Evolutionary conservation across 805 yeast species (phyloP), one percentile per base, ranked within the genome.

Genomic region (Brettanomyces bruxellensis): DNA sequence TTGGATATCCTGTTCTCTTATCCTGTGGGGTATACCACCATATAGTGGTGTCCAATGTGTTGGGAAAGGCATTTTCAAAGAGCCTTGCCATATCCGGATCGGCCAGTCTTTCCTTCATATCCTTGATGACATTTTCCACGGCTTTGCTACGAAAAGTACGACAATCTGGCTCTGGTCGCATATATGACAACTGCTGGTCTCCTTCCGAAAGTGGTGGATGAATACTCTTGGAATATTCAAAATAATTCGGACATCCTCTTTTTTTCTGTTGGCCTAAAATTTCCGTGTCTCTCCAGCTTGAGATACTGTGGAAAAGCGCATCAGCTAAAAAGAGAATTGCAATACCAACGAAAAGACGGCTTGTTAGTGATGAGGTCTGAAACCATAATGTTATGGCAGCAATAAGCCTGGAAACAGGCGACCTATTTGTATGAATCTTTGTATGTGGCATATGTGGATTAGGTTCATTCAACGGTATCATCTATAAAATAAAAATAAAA

Each of bases 21-120:
- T 42, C 49, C 14, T 52, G 44, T 22, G 51, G 44, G 3, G 57
- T 52, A 61, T 83, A 87, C 86, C 88, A 88, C 45, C 85, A 68
- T 42, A 88, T 77, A 0, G 96, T 87, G 1, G 96, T 88, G 57
- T 88, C 96, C 45, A 88, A 65, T 0, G 96, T 88, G 60, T 88
- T 88, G 5, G 96, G 96, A 48, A 87, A 72, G 40, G 91, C 73
- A 60, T 88, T 88, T 57, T 88, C 95, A 54, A 88, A 73, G 47
- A 88, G 62, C 44, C 91, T 66, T 3, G 83, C 84, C 45, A 89
- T 63, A 60, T 88, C 96, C 0, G 73, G 74, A 58, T 81, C 82
- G 34, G 60, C 59, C 18, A 86, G 66, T 51, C 73, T 69, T 11
- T 44, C 43, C 43, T 66, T 73, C 59, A 86, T 66, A 43, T 78